These are phyloP conservation scores for Paralagenidium karlingii DNA, from an alignment of 352 stramenopile species.

Conservation along the genomic window DNA sequence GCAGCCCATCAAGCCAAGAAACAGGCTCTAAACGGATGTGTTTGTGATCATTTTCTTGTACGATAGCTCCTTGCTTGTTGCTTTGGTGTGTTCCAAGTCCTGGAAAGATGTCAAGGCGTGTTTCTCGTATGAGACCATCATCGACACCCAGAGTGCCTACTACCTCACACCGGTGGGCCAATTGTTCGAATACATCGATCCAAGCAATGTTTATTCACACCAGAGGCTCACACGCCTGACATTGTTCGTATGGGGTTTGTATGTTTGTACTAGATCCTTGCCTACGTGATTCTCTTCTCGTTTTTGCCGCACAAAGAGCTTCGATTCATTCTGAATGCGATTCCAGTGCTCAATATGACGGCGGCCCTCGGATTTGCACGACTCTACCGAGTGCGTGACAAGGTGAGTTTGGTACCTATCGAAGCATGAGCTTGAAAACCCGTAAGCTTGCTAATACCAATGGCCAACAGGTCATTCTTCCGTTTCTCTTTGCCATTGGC, in stretches of 20 bases:
- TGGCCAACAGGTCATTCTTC: slow-evolving; percentile 21
- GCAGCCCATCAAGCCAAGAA: not conserved
- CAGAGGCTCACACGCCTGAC: no score
- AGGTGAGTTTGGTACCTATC: not conserved
- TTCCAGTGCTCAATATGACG: slow-evolving; percentile 93
- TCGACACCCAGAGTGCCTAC: slow-evolving; percentile 35
- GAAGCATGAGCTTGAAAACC: not conserved
- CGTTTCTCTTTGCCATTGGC: slow-evolving; percentile 30
- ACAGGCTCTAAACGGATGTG: not conserved
- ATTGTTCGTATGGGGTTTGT: no score
- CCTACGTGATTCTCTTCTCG: slow-evolving; percentile 93
- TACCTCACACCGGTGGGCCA: slow-evolving; percentile 58
- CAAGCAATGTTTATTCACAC: no score
- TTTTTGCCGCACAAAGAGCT: slow-evolving; percentile 97
- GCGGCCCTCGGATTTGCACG: slow-evolving; percentile 67
- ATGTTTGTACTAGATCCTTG: no score
- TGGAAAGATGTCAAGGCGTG: slow-evolving; percentile 19
- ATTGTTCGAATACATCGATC: no score
- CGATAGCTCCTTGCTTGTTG: slow-evolving; percentile 28
- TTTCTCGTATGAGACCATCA: slow-evolving; percentile 21
- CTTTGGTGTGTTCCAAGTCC: slow-evolving; percentile 22
- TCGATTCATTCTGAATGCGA: slow-evolving; percentile 94
- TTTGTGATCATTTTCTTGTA: no score
- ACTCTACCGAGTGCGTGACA: slow-evolving; percentile 5
- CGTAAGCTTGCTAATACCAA: not conserved